These are phyloP conservation scores for Septoria petroselini DNA, from an alignment of 2,329 filamentous ascomycete genomes.

Conservation along the genomic window DNA sequence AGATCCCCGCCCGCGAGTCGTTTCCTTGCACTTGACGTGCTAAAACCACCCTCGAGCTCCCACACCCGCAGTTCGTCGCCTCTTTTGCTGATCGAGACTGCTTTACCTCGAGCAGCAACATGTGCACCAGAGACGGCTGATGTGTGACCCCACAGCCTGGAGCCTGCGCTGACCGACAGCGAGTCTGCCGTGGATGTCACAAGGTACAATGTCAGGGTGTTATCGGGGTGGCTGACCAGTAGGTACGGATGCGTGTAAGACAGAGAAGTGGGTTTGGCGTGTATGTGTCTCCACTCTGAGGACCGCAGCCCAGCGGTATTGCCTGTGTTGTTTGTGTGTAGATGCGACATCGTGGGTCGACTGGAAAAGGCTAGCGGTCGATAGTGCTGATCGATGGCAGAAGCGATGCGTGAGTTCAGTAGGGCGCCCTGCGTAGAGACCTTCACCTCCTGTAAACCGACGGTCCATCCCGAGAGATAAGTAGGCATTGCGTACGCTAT, in stretches of 20 bases:
- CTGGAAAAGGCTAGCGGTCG: slow-evolving; percentile 40
- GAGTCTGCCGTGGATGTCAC: slow-evolving; percentile 67
- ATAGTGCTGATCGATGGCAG: slow-evolving; percentile 50
- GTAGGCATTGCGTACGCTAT: slow-evolving; percentile 83
- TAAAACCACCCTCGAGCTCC: slow-evolving; percentile 75
- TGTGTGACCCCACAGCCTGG: slow-evolving; percentile 85
- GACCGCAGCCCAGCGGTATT: slow-evolving; percentile 14
- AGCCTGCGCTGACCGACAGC: slow-evolving; percentile 68
- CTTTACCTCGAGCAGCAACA: slow-evolving; percentile 79
- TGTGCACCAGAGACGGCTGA: slow-evolving; percentile 83
- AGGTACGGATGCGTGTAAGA: slow-evolving; percentile 76
- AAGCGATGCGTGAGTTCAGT: slow-evolving; percentile 50
- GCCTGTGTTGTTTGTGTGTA: slow-evolving; percentile 19
- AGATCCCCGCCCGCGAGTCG: slow-evolving; percentile 46
- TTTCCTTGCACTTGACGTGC: slow-evolving; percentile 45
- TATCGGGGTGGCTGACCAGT: slow-evolving; percentile 78
- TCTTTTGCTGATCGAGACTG: slow-evolving; percentile 80
- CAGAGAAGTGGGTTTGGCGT: slow-evolving; percentile 47
- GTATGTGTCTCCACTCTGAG: slow-evolving; percentile 33
- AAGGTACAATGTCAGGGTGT: slow-evolving; percentile 78
- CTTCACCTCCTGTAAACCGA: slow-evolving; percentile 86
- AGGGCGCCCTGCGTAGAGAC: slow-evolving; percentile 53
- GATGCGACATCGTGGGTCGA: slow-evolving; percentile 32
- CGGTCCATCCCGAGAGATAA: slow-evolving; percentile 74
- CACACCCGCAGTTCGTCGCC: slow-evolving; percentile 71